Base-by-base conservation (phyloP, 2,329 filamentous ascomycete species). In the Fusarium sp. region DNA sequence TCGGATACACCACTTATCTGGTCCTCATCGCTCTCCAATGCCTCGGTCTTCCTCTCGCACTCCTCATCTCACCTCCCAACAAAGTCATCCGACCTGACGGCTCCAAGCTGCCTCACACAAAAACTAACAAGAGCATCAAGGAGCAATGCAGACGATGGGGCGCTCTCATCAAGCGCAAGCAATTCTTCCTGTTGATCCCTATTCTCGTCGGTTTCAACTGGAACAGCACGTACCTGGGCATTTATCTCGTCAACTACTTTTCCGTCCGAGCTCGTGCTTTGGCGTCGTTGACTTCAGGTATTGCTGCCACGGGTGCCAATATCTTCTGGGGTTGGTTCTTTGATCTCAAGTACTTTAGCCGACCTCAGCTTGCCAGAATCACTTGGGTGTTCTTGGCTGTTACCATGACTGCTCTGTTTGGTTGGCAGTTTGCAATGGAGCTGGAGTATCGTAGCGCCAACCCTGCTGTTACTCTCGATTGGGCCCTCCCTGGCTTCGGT, bases 231-330 rank as follows among this genome's bases (percentile, higher is more conserved):
- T 88, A 88, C 31, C 79, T 86, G 28, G 85, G 86, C 12, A 87
- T 87, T 24, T 88, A 88, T 72, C 80, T 88, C 22, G 85, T 86
- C 15, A 85, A 82, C 31, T 88, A 88, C 78, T 87, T 87, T 71
- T 86, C 85, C 7, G 86, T 88, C 6, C 82, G 86, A 5, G 79
- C 86, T 0, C 79, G 86, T 7, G 83, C 85, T 2, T 78, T 88
- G 5, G 83, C 83, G 2, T 82, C 85, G 0, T 71, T 88, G 45
- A 81, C 81, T 0, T 85, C 85, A 0, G 85, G 85, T 11, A 77
- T 88, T 30, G 84, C 81, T 3, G 85, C 85, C 0, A 82, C 84
- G 0, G 75, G 78, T 22, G 84, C 85, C 35, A 86, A 87, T 64
- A 79, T 86, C 18, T 82, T 86, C 55, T 86, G 84, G 84, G 85